Evolutionary conservation across 306 rosid genomes (phyloP), one percentile per base, ranked within the genome.

Genomic region (Pyrus bretschneideri): DNA sequence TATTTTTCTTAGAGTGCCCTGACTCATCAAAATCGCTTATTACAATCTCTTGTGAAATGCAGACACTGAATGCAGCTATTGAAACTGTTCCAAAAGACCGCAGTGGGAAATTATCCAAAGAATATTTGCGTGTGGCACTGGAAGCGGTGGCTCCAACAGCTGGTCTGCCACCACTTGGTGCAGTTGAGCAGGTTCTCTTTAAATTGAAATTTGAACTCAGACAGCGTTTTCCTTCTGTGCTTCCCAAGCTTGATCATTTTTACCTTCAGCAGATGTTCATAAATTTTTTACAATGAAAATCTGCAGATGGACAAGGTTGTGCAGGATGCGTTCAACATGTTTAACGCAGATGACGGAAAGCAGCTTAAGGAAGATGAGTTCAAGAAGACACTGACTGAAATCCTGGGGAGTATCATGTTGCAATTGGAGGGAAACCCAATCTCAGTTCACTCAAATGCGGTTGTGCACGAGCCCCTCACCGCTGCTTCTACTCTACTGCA

Each of bases 121-220:
- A 92, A 57, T 84, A 79, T 83, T 76, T 91, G 81, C 85, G 81
- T 31, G 82, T 83, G 73, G 88, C 90, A 1, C 83, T 96, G 25
- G 98, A 96, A 45, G 80, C 61, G 23, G 79, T 92, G 76, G 91
- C 87, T 74, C 93, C 96, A 68, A 79, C 92, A 30, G 96, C 98
- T 25, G 96, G 93, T 63, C 87, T 96, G 46, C 99, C 98, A 33
- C 99, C 98, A 21, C 76, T 86, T 58, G 98, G 97, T 63, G 90
- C 96, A 79, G 81, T 96, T 59, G 88, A 87, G 57, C 88, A 88
- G 97, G 99, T 96, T 68, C 83, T 63, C 46, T 46, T 61, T 79
- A 74, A 29, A 18, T 77, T 73, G 27, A 19, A 5, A 45, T 54
- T 6, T 10, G n/a, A 52, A 62, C 31, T 60, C 29, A 4, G 29